Evolutionary conservation across 192 early-diverging fungal genomes (phyloP).

Genomic region (Backusella circina): DNA sequence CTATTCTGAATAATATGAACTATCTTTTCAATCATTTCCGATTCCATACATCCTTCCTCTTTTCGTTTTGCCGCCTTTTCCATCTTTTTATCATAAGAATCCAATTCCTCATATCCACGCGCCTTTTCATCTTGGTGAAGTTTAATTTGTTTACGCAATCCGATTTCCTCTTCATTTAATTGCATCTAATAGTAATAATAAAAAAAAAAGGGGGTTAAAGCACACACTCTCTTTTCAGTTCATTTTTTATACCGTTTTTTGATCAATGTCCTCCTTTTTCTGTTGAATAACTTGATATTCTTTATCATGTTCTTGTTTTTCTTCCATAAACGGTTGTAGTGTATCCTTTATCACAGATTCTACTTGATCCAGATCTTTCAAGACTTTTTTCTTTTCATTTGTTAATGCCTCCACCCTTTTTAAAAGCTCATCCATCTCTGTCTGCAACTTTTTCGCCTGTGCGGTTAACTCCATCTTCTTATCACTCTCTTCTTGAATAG

Average conservation of each 20-base stretch:
- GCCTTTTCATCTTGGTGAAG: slow-evolving; percentile 11
- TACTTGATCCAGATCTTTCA: background rate
- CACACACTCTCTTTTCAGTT: too few species aligned
- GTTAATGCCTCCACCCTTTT: background rate
- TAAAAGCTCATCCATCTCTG: background rate
- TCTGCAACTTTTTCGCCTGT: background rate
- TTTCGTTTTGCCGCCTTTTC: background rate
- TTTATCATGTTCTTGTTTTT: background rate
- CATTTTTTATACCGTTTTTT: background rate
- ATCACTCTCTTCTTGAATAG: background rate
- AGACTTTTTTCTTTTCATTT: background rate
- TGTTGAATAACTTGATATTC: background rate
- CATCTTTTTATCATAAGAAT: background rate
- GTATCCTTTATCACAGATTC: background rate
- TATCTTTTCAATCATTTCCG: too few species aligned
- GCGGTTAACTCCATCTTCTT: background rate
- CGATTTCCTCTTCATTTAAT: background rate
- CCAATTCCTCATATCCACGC: background rate
- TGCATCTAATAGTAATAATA: background rate
- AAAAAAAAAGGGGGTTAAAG: too few species aligned
- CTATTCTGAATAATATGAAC: background rate
- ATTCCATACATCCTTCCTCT: background rate
- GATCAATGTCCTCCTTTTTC: background rate
- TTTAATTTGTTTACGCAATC: background rate
- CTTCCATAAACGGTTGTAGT: background rate